phyloP scores from a whole-genome alignment of 1,139 yeast genomes.

The Protomyces arabidopsidicola region DNA sequence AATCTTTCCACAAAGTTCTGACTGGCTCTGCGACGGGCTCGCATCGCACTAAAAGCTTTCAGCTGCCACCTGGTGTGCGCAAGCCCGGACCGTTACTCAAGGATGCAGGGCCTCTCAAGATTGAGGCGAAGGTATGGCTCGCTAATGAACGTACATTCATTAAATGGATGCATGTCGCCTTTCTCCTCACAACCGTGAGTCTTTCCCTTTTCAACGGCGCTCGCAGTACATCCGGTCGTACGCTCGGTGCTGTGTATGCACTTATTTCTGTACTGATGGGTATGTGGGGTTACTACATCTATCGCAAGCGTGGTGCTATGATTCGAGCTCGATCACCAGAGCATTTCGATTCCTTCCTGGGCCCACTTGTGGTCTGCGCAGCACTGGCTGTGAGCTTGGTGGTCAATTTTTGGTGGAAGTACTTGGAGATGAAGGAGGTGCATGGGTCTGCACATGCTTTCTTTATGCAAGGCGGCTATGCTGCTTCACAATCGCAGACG shows the following conservation, averaged over 20 bases:
- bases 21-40: slow-evolving; percentile 5
- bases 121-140: slow-evolving; percentile 96
- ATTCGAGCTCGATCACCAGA: slow-evolving; percentile 73
- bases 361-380: slow-evolving; percentile 73
- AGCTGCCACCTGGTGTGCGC: slow-evolving; percentile 78
- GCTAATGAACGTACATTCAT: slow-evolving; percentile 97
- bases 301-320: slow-evolving; percentile 62
- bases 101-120: slow-evolving; percentile 85
- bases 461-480: neutral
- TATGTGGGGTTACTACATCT: slow-evolving; percentile 81
- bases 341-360: slow-evolving; percentile 83
- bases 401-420: slow-evolving; percentile 49
- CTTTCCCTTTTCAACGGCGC: slow-evolving; percentile 70
- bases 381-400: slow-evolving; percentile 64
- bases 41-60: neutral
- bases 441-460: neutral
- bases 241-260: slow-evolving; percentile 75
- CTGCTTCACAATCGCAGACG: neutral
- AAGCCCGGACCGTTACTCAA: slow-evolving; percentile 75
- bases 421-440: slow-evolving; percentile 13
- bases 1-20: slow-evolving; percentile 7
- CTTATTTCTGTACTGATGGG: slow-evolving; percentile 75
- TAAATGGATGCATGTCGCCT: slow-evolving; percentile 92
- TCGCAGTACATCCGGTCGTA: slow-evolving; percentile 38
- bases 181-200: slow-evolving; percentile 78